These are phyloP conservation scores for Brassica incana DNA, from an alignment of 345 rosid genomes.

Conservation along the genomic window DNA sequence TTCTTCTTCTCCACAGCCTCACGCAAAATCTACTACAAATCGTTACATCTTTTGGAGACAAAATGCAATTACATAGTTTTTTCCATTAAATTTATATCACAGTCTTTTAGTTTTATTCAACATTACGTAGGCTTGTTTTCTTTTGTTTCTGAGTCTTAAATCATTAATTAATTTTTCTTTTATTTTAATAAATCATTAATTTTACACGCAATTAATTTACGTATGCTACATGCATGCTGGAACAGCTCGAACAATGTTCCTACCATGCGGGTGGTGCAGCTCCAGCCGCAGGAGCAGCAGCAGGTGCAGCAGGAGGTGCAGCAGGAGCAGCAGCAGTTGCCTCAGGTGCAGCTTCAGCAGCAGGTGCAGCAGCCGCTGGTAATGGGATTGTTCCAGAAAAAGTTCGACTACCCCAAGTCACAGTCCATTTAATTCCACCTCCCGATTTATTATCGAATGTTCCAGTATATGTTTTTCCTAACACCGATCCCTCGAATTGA, in stretches of 20 bases:
- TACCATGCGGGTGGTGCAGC: neutral
- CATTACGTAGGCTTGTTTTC: neutral
- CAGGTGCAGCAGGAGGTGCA: neutral
- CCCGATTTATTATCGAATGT: constrained; percentile 1
- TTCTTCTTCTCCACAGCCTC: neutral
- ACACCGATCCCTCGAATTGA: neutral
- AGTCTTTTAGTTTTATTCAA: neutral
- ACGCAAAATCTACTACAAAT: neutral
- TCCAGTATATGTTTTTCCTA: neutral
- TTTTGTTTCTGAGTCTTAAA: neutral
- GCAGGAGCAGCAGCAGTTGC: neutral
- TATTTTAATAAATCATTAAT: neutral
- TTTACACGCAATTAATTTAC: neutral
- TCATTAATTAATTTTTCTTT: neutral
- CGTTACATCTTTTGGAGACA: neutral
- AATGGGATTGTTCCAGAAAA: neutral
- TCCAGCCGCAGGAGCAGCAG: neutral
- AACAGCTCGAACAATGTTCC: neutral
- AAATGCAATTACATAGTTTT: neutral
- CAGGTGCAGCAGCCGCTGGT: neutral
- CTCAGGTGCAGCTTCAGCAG: neutral
- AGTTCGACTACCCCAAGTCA: neutral
- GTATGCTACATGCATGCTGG: neutral
- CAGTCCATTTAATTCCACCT: neutral
- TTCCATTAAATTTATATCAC: neutral